Evolutionary conservation across 306 rosid species (phyloP), one percentile per base, ranked within the genome.

Genomic region (Castanea sativa): DNA sequence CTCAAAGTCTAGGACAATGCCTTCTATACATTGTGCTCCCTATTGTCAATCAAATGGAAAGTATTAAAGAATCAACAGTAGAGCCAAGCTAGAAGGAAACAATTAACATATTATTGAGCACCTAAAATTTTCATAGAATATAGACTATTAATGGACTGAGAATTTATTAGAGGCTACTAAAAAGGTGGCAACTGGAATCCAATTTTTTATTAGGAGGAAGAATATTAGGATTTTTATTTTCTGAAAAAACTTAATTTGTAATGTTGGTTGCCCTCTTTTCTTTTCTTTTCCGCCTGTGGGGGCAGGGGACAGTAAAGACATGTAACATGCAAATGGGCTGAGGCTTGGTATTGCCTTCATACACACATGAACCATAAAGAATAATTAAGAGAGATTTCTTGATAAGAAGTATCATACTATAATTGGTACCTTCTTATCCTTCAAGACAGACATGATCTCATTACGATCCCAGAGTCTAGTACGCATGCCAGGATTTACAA

Each of bases 381-480:
- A 69, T 1, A 0, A 0, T 9, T 3, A 69, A 41, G 30, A 69
- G 8, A 38, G 1, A 7, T 38, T 6, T 38, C 43, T 38, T 38
- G 43, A 38, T 38, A 38, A 15, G 4, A 65, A 12, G 19, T 65
- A 65, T 59, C 32, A 9, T 29, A 21, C 67, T 59, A 25, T 59
- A 21, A 7, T 20, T n/a, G 33, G 1, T 82, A 88, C 91, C 94
- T 83, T 85, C 5, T 33, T 35, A 82, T 33, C 49, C 68, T 70
- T 65, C 57, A 87, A 80, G 32, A 83, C 86, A 35, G 64, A 21
- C 81, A 87, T 38, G 79, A 88, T 90, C 59, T 88, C 91, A 23
- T 38, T 65, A 57, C 80, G 85, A 69, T 85, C 80, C 94, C 94
- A 90, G 13, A 90, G 72, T 82, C 94, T 81, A 56, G 90, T 87